Evolutionary conservation across 2,329 filamentous ascomycete species (phyloP), one percentile per base, ranked within the genome.

Genomic region (Cladosporium sp.): DNA sequence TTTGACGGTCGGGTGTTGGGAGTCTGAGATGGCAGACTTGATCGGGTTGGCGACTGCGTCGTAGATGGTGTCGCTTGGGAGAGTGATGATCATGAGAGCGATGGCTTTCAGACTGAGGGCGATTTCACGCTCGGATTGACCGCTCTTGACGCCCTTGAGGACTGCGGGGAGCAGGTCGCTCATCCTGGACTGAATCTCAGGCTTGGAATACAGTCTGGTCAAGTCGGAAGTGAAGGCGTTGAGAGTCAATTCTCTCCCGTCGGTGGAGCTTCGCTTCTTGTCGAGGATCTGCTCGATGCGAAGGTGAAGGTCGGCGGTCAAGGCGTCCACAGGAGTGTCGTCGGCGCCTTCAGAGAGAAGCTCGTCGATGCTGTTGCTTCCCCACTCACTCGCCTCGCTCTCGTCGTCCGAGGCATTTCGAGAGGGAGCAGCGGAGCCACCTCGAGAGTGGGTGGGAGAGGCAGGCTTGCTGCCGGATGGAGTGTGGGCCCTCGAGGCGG

Each of bases 231-330:
- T 76, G 65, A 85, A 89, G 1, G 74, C 75, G 39, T 72, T 73
- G 43, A 90, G 72, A 24, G 78, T 79, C 36, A 80, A 75, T 61
- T 89, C 85, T 47, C 89, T 82, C 18, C 83, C 82, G 55, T 87
- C 80, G 19, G 78, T 80, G 57, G 84, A 89, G 68, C 85, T 89
- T 57, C 85, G 83, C 75, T 95, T 95, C 61, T 88, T 84, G 59
- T 88, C 82, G 49, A 85, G 76, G 22, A 95, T 80, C 58, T 87
- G 83, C 42, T 85, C 77, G 55, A 95, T 83, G 52, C 84, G 80
- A 55, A 84, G 79, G 22, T 77, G 73, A 29, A 91, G 70, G 51
- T 81, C 78, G 13, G 80, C 71, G 40, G 82, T 78, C 79, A 86
- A 88, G 17, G 73, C 73, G 20, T 77, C 76, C 37, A 65, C 61